phyloP scores from a whole-genome alignment of 495 filamentous ascomycete species.

The Penicillium malachiteum region DNA sequence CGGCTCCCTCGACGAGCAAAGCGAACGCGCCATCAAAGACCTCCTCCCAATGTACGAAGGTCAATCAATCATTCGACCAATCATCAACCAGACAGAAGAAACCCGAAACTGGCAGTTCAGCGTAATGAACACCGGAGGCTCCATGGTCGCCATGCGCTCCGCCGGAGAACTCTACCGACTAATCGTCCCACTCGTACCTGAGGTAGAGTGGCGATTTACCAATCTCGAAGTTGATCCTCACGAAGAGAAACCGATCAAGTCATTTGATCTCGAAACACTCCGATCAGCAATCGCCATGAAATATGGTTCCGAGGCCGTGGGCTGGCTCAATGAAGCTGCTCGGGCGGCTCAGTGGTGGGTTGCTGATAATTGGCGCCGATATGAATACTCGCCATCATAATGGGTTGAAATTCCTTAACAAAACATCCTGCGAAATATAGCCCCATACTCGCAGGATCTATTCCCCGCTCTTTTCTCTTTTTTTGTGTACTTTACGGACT shows the following conservation, averaged over 20 bases:
- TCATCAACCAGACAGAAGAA: slow-evolving; percentile 30
- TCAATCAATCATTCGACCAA: slow-evolving; percentile 46
- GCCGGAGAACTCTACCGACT: slow-evolving; percentile 39
- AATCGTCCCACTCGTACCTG: slow-evolving; percentile 39
- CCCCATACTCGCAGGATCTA: neutral
- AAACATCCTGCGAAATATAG: neutral
- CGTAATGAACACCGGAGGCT: slow-evolving; percentile 47
- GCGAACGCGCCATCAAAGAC: slow-evolving; percentile 31
- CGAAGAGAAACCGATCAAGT: slow-evolving; percentile 31
- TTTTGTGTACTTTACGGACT: slow-evolving; percentile 3
- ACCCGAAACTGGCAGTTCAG: slow-evolving; percentile 45
- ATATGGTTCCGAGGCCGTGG: slow-evolving; percentile 36
- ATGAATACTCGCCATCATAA: slow-evolving; percentile 13
- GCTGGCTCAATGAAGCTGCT: slow-evolving; percentile 39
- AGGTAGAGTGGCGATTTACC: slow-evolving; percentile 40
- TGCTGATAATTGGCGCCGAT: slow-evolving; percentile 27
- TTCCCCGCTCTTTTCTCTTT: slow-evolving; percentile 3
- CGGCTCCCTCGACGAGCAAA: slow-evolving; percentile 33
- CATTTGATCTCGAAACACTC: slow-evolving; percentile 33
- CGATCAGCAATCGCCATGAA: slow-evolving; percentile 21
- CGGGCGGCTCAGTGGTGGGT: slow-evolving; percentile 41
- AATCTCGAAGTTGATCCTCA: slow-evolving; percentile 34
- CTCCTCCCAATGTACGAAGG: slow-evolving; percentile 47
- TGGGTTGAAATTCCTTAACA: neutral
- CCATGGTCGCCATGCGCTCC: slow-evolving; percentile 39